These are phyloP conservation scores for Debaryomyces prosopidis DNA, from an alignment of 805 yeast genomes.

Conservation along the genomic window DNA sequence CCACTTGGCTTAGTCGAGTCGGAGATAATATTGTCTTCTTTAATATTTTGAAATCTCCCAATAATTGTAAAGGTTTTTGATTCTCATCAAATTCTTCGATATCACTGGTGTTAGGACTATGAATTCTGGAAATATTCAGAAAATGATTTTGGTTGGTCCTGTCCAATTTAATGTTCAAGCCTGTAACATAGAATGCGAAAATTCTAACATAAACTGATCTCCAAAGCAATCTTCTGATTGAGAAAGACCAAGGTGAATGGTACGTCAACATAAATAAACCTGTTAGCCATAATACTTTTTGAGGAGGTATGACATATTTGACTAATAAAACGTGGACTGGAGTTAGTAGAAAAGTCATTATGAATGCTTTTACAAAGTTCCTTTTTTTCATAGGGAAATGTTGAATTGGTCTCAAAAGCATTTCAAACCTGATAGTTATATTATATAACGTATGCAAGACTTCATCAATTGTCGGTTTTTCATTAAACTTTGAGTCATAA, in stretches of 20 bases:
- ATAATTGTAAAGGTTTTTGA: constrained; percentile 15
- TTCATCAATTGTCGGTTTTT: constrained; percentile 55
- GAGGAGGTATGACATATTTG: constrained; percentile 31
- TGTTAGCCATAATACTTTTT: constrained; percentile 31
- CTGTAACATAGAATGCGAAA: constrained; percentile 41
- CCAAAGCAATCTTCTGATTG: constrained; percentile 49
- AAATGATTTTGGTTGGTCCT: constrained; percentile 4
- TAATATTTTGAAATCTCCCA: constrained; percentile 39
- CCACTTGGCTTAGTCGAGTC: constrained; percentile 45
- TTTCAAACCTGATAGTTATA: constrained; percentile 42
- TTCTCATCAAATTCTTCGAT: constrained; percentile 13
- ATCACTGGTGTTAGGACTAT: constrained; percentile 18
- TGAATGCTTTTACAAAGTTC: constrained; percentile 30
- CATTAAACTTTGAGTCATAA: constrained; percentile 42
- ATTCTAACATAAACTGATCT: constrained; percentile 45
- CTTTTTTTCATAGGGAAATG: constrained; percentile 22
- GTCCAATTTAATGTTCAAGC: constrained; percentile 28
- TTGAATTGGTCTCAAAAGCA: constrained; percentile 40
- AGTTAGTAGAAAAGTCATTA: constrained; percentile 35
- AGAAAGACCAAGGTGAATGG: constrained; percentile 50
- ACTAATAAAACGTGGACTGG: constrained; percentile 45
- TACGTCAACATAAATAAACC: constrained; percentile 43
- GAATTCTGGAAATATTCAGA: constrained; percentile 10
- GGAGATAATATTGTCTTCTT: constrained; percentile 39
- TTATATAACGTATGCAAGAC: constrained; percentile 49